These are phyloP conservation scores for Podaxis sp. DNA, from an alignment of 768 basidiomycete genomes.

Conservation along the genomic window DNA sequence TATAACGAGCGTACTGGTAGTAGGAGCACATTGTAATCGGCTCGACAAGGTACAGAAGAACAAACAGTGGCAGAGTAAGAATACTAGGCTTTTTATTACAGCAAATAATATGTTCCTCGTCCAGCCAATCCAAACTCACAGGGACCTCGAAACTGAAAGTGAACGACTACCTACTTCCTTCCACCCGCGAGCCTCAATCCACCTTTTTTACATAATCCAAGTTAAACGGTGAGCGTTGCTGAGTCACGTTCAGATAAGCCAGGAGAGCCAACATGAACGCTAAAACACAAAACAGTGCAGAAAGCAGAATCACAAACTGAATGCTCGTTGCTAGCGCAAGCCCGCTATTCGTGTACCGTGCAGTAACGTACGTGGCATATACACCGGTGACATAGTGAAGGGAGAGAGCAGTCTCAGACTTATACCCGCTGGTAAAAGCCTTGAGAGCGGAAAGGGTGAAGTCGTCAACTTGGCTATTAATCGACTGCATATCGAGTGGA, in stretches of 20 bases:
- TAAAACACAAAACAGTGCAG: not conserved
- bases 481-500: not conserved
- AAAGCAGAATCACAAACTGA: slow-evolving; percentile 2
- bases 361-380: not conserved
- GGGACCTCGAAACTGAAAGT: too few species aligned
- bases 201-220: not conserved
- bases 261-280: not conserved
- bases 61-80: too few species aligned
- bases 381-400: too few species aligned
- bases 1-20: too few species aligned
- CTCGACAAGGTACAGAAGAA: too few species aligned
- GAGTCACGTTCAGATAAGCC: not conserved
- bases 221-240: not conserved
- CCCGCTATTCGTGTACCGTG: not conserved
- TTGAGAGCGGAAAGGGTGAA: slow-evolving; percentile 3
- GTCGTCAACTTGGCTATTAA: not conserved
- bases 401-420: not conserved
- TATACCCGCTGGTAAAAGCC: slow-evolving; percentile 2
- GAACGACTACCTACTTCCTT: too few species aligned
- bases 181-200: too few species aligned
- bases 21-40: too few species aligned
- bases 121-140: too few species aligned
- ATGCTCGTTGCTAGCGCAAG: slow-evolving; percentile 4
- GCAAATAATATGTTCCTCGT: too few species aligned
- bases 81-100: too few species aligned